Base-by-base conservation (phyloP, 2,329 filamentous ascomycete species). In the Hypomyces perniciosus region DNA sequence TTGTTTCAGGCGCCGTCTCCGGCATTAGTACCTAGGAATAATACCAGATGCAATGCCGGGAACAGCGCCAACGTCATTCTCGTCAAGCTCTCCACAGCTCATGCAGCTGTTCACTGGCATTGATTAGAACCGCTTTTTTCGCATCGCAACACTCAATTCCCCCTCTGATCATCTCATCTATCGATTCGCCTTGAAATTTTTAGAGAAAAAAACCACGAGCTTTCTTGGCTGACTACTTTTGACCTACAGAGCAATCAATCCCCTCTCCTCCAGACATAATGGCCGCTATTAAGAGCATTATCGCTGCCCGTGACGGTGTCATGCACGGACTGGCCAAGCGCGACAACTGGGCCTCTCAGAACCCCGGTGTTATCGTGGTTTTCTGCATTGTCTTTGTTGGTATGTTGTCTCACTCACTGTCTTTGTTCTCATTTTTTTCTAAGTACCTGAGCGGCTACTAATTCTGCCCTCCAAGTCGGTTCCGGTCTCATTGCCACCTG, bases 361-460 rank as follows among this genome's bases (percentile, higher is more conserved):
- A 74, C 48, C 61, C 62, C 46, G 71, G 71, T 60, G 68, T 71
- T 57, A 63, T 73, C 54, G 65, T 72, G 47, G 71, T 74, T 57
- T 72, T 74, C 59, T 68, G 64, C 61, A 73, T 74, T 48, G 64
- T 73, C 56, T 68, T 66, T 52, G 47, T 72, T 46, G 68, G 68
- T 71, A 68, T 43, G 68, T 43, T 37, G 12, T 48, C n/a, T 26
- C 29, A 12, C 26, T 35, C 26, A 45, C 26, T 31, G 33, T 7
- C 7, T 13, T 10, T 29, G 29, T 31, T 31, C 34, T 8, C 6
- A 2, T 26, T 5, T 30, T n/a, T n/a, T 0, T 10, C 46, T 6
- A n/a, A 27, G n/a, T 27, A 28, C 12, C 29, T n/a, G 37, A 42
- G 31, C n/a, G 31, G 43, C 40, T 55, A 44, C 61, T 63, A 52